Evolutionary conservation across 495 filamentous ascomycete species (phyloP).

Genomic region (Hypoxylon perforatum): DNA sequence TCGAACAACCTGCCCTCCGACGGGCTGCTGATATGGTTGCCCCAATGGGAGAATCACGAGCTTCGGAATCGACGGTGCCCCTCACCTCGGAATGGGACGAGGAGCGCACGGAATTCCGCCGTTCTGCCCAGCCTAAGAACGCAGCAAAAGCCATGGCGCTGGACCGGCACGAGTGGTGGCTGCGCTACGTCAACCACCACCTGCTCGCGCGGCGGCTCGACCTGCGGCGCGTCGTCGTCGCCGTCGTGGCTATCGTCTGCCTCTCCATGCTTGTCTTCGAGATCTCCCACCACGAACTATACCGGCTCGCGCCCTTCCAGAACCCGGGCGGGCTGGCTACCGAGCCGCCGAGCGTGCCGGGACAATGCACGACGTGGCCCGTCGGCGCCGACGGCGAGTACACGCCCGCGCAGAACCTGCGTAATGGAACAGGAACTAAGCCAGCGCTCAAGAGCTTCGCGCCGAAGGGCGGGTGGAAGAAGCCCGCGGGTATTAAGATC

Average conservation of each 20-base stretch:
- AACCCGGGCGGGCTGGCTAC: not conserved
- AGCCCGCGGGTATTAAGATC: constrained; percentile 57
- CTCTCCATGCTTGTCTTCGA: constrained; percentile 37
- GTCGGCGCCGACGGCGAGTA: constrained; percentile 32
- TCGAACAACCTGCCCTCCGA: constrained; percentile 12
- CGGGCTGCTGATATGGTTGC: constrained; percentile 17
- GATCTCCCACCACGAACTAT: constrained; percentile 39
- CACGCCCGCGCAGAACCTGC: not conserved
- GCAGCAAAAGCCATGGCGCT: constrained; percentile 12
- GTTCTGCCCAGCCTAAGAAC: constrained; percentile 13
- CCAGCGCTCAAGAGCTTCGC: constrained; percentile 35
- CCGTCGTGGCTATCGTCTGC: constrained; percentile 23
- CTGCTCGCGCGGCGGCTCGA: constrained; percentile 32
- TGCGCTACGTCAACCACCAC: constrained; percentile 29
- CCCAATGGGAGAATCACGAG: constrained; percentile 35
- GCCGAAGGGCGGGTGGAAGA: constrained; percentile 46
- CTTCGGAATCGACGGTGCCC: constrained; percentile 16
- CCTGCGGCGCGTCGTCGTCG: constrained; percentile 26
- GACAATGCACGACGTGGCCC: constrained; percentile 47
- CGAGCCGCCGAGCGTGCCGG: constrained; percentile 7
- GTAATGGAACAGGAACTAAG: constrained; percentile 6
- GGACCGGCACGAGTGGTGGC: constrained; percentile 30
- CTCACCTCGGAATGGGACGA: constrained; percentile 27
- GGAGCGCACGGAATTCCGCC: constrained; percentile 14
- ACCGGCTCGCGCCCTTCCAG: constrained; percentile 28